Evolutionary conservation across 1,284 basidiomycete genomes (phyloP).

Genomic region (Neolentinus lepideus): DNA sequence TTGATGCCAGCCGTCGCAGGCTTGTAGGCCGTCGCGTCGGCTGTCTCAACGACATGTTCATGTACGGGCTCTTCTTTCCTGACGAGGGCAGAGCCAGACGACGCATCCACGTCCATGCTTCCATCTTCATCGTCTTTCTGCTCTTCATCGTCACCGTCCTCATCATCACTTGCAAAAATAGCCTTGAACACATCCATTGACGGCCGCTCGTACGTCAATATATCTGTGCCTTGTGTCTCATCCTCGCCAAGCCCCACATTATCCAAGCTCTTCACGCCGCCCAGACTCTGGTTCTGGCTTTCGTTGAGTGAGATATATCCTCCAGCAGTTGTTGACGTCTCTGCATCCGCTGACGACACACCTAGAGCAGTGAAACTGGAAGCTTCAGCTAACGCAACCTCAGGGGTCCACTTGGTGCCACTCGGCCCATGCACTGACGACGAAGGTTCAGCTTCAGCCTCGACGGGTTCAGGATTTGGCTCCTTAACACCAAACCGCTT

Average conservation of each 20-base stretch:
- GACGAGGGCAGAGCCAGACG: slow-evolving; percentile 1
- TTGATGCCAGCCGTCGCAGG: slow-evolving; percentile 12
- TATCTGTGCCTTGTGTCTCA: slow-evolving; percentile 80
- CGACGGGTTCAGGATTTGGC: slow-evolving; percentile 46
- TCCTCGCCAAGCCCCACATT: slow-evolving; percentile 88
- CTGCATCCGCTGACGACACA: slow-evolving; percentile 8
- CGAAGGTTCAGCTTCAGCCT: slow-evolving; percentile 9
- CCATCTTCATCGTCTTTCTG: slow-evolving; percentile 18
- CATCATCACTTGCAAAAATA: slow-evolving; percentile 87
- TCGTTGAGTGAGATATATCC: slow-evolving; percentile 2
- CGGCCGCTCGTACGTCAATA: slow-evolving; percentile 81
- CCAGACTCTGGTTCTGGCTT: slow-evolving; percentile 1
- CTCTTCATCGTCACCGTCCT: slow-evolving; percentile 66
- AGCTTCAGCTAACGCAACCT: slow-evolving; percentile 9
- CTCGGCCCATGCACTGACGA: slow-evolving; percentile 10
- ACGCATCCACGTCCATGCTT: slow-evolving; percentile 2
- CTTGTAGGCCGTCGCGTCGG: slow-evolving; percentile 11
- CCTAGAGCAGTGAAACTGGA: slow-evolving; percentile 9
- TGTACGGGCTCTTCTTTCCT: slow-evolving; percentile 9
- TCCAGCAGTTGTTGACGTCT: slow-evolving; percentile 6
- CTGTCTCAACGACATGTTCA: slow-evolving; percentile 6
- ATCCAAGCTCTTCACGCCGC: slow-evolving; percentile 40
- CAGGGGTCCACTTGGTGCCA: slow-evolving; percentile 5
- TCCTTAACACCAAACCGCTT: slow-evolving; percentile 94
- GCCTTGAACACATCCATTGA: slow-evolving; percentile 93